Percentiles rank a stretch among this genome's conserved stretches.
Conservation (phyloP, 1,284 basidiomycete species). For the Ceratobasidium papillatum region DNA sequence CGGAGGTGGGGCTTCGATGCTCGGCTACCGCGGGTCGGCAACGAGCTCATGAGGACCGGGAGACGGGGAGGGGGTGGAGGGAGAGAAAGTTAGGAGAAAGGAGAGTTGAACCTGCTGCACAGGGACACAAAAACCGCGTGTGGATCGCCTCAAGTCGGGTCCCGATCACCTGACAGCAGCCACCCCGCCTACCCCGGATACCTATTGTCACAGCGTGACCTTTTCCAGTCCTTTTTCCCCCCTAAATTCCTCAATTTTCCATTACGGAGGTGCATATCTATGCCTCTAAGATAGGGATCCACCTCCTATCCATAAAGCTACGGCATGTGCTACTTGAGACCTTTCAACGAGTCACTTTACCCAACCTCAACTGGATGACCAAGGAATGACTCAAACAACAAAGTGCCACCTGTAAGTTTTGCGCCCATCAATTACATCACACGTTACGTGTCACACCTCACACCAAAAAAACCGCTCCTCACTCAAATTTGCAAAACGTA, state of each 20-base stretch:
- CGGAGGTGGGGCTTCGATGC: conserved; percentile 22
- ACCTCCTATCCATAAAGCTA: no score
- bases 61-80: conserved; percentile 6
- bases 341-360: no score
- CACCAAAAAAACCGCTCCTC: background rate
- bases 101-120: background rate
- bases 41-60: conserved; percentile 41
- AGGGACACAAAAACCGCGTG: background rate
- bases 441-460: background rate
- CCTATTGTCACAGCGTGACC: background rate
- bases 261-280: no score
- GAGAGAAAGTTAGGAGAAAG: background rate
- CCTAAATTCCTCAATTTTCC: background rate
- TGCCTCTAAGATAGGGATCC: no score
- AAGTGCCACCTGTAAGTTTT: background rate
- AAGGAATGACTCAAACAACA: background rate
- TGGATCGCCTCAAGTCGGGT: background rate
- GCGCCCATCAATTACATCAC: conserved; percentile 1
- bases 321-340: no score
- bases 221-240: background rate
- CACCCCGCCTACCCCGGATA: background rate
- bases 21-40: conserved; percentile 36
- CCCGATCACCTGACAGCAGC: background rate
- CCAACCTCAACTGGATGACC: no score
- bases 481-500: background rate